Conservation (phyloP, 768 basidiomycete genomes). For the Asterophora lycoperdoides region DNA sequence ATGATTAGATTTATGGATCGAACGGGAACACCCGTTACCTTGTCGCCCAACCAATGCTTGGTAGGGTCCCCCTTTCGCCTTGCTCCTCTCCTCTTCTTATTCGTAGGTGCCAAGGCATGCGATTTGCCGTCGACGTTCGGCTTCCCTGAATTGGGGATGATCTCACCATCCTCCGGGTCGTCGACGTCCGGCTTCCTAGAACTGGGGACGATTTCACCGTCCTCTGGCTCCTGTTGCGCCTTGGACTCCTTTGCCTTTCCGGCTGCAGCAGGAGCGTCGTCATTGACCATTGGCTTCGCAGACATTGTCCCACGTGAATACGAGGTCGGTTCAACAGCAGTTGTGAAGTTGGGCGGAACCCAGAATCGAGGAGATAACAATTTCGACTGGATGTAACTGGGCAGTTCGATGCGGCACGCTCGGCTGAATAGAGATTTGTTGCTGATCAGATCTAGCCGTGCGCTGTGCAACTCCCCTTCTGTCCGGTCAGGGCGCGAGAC, state of each 20-base stretch:
- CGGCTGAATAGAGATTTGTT: conserved; percentile 61
- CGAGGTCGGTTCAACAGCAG: not conserved
- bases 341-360: conserved; percentile 47
- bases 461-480: conserved; percentile 65
- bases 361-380: conserved; percentile 65
- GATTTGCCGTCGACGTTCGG: no score
- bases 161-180: no score
- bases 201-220: no score
- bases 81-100: conserved; percentile 19
- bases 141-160: no score
- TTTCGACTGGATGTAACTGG: conserved; percentile 69
- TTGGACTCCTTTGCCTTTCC: conserved; percentile 2
- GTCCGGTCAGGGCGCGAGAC: conserved; percentile 58
- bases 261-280: not conserved
- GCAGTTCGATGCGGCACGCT: conserved; percentile 56
- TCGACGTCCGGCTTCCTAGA: no score
- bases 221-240: conserved; percentile 16
- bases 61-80: conserved; percentile 33
- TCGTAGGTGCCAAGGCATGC: no score
- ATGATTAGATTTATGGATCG: conserved; percentile 1
- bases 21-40: conserved; percentile 41
- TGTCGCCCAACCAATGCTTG: conserved; percentile 67
- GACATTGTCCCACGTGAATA: not conserved
- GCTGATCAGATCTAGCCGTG: conserved; percentile 68
- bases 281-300: not conserved